These are phyloP conservation scores for Candida glucosophila DNA, from an alignment of 1,139 yeast genomes.

Conservation along the genomic window DNA sequence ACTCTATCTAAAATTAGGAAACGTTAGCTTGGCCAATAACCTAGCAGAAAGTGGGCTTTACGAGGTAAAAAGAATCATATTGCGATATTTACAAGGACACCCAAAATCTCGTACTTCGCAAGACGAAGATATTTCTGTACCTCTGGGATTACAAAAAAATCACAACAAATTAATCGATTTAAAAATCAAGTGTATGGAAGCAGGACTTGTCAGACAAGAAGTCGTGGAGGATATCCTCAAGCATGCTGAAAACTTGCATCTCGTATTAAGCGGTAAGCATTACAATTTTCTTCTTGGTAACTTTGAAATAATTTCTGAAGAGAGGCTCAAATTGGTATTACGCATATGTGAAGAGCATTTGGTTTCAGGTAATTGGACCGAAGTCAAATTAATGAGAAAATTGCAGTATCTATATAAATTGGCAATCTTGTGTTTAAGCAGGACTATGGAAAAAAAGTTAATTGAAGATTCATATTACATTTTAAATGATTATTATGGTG, in stretches of 20 bases:
- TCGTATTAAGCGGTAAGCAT: too few relatives aligned
- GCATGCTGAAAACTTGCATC: too few relatives aligned
- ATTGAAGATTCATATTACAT: conserved; percentile 11
- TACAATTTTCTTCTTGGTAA: too few relatives aligned
- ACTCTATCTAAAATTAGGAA: conserved; percentile 17
- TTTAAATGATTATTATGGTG: conserved; percentile 22
- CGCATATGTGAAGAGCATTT: conserved; percentile 21
- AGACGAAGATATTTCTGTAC: conserved; percentile 10
- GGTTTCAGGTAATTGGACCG: conserved; percentile 24
- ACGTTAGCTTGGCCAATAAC: conserved; percentile 13
- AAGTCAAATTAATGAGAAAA: conserved; percentile 13
- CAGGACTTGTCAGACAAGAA: too few relatives aligned
- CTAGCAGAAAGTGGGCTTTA: conserved; percentile 17
- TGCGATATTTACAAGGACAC: too few relatives aligned
- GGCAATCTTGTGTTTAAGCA: conserved; percentile 11
- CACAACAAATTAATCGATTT: conserved; percentile 12
- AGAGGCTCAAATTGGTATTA: too few relatives aligned
- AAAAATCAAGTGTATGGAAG: conserved; percentile 10
- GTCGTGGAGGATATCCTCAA: too few relatives aligned
- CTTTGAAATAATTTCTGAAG: too few relatives aligned
- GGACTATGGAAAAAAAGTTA: conserved; percentile 8
- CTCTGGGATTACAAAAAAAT: conserved; percentile 12
- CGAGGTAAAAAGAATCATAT: conserved; percentile 14
- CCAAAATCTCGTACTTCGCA: too few relatives aligned
- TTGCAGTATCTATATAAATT: conserved; percentile 20